These are phyloP conservation scores for Byssochlamys sp. DNA, from an alignment of 2,329 filamentous ascomycete species.

Conservation along the genomic window DNA sequence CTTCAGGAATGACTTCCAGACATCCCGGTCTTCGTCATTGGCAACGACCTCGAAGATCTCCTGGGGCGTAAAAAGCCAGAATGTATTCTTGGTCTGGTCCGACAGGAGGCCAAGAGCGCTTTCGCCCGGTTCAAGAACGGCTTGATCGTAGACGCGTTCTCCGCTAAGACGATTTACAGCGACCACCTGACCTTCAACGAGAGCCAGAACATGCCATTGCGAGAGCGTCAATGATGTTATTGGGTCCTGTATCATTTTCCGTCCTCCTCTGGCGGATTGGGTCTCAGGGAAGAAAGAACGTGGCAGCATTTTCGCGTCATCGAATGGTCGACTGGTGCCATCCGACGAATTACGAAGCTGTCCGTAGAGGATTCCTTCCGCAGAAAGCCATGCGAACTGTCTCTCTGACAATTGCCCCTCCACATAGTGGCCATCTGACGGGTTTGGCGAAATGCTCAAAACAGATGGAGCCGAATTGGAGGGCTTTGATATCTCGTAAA, in stretches of 20 bases:
- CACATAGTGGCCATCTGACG: conserved; percentile 50
- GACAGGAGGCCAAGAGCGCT: conserved; percentile 73
- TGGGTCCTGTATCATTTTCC: conserved; percentile 57
- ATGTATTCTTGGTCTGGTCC: conserved; percentile 89
- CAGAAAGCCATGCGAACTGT: conserved; percentile 77
- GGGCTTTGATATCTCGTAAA: conserved; percentile 61
- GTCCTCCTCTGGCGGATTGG: conserved; percentile 55
- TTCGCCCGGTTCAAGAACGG: conserved; percentile 70
- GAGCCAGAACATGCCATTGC: conserved; percentile 81
- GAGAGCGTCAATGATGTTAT: conserved; percentile 76
- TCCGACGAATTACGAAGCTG: conserved; percentile 58
- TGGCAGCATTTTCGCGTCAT: conserved; percentile 67
- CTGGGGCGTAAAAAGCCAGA: conserved; percentile 84
- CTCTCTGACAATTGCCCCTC: conserved; percentile 41
- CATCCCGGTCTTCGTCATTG: conserved; percentile 78
- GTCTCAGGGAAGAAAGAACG: conserved; percentile 62
- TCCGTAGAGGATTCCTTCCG: conserved; percentile 81
- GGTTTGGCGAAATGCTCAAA: conserved; percentile 68
- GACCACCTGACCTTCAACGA: conserved; percentile 74
- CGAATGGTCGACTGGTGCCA: conserved; percentile 65
- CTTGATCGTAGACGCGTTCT: conserved; percentile 75
- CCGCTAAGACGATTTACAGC: conserved; percentile 82
- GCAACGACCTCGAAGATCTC: conserved; percentile 92
- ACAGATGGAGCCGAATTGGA: conserved; percentile 53
- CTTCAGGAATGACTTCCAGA: conserved; percentile 89